phyloP scores from a whole-genome alignment of 2,329 filamentous ascomycete genomes.

The Nectriaceae sp. region DNA sequence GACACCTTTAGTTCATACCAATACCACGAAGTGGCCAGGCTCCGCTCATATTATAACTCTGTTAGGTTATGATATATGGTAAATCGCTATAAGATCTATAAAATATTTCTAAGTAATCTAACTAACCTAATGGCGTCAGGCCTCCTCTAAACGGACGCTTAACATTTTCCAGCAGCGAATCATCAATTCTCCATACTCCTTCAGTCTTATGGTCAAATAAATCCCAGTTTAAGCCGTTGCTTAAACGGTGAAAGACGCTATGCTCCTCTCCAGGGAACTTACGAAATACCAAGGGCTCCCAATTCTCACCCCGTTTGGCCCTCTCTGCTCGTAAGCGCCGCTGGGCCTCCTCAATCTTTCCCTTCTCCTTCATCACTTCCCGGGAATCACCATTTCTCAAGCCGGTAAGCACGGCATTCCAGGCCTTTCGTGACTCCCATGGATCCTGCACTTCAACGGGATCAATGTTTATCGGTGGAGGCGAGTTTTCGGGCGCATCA shows the following conservation, averaged over 20 bases:
- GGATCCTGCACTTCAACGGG: conserved; percentile 70
- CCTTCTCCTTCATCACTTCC: conserved; percentile 69
- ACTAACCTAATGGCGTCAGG: too few relatives aligned
- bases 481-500: conserved; percentile 36
- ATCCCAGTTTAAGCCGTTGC: conserved; percentile 10
- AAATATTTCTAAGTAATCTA: too few relatives aligned
- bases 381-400: conserved; percentile 77
- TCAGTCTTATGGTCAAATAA: conserved; percentile 16
- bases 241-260: conserved; percentile 11
- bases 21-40: too few relatives aligned
- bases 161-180: conserved; percentile 4
- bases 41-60: too few relatives aligned
- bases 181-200: conserved; percentile 20
- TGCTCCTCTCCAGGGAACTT: conserved; percentile 7
- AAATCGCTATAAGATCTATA: too few relatives aligned
- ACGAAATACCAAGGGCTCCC: conserved; percentile 20
- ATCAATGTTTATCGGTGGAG: conserved; percentile 29
- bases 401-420: conserved; percentile 73
- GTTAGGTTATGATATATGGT: too few relatives aligned
- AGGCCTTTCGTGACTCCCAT: conserved; percentile 78
- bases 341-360: conserved; percentile 80
- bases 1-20: too few relatives aligned
- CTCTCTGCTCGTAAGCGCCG: conserved; percentile 72
- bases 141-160: too few relatives aligned
- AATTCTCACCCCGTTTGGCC: conserved; percentile 42